phyloP scores from a whole-genome alignment of 306 rosid species.

The Lablab purpureus region DNA sequence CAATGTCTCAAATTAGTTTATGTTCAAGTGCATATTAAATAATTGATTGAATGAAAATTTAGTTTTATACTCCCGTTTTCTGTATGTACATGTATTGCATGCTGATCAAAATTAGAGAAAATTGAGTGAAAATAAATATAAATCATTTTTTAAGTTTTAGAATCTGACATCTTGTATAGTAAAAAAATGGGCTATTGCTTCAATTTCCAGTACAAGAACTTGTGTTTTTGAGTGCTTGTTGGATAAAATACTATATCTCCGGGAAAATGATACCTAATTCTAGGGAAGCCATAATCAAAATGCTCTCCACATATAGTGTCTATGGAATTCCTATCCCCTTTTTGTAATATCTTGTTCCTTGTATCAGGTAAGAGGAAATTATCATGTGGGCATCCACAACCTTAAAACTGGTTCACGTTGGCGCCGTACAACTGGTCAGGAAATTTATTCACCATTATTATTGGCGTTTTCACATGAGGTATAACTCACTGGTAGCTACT shows the following conservation, averaged over 20 bases:
- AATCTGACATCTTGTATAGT: background rate
- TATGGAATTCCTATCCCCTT: background rate
- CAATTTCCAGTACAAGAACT: background rate
- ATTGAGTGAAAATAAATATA: background rate
- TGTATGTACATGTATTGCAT: background rate
- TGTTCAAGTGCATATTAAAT: background rate
- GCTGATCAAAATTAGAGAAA: background rate
- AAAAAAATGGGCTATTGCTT: background rate
- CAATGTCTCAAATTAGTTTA: background rate
- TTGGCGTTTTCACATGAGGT: constrained; percentile 5
- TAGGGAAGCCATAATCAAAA: background rate
- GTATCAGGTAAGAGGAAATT: constrained; percentile 15
- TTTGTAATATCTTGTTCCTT: background rate
- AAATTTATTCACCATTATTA: constrained; percentile 2
- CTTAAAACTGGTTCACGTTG: background rate
- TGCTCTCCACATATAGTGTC: background rate
- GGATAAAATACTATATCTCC: background rate
- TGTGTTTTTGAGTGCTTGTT: background rate
- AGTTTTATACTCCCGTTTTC: background rate
- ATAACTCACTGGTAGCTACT: background rate
- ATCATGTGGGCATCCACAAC: constrained; percentile 3
- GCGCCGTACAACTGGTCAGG: constrained; percentile 19
- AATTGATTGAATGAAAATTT: background rate
- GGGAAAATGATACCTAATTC: no score
- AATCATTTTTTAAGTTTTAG: background rate